A percentile compares a stretch with the other conserved stretches of the same genome.
Conservation (phyloP, 2,329 filamentous ascomycete genomes). For the Aureobasidium sp. region DNA sequence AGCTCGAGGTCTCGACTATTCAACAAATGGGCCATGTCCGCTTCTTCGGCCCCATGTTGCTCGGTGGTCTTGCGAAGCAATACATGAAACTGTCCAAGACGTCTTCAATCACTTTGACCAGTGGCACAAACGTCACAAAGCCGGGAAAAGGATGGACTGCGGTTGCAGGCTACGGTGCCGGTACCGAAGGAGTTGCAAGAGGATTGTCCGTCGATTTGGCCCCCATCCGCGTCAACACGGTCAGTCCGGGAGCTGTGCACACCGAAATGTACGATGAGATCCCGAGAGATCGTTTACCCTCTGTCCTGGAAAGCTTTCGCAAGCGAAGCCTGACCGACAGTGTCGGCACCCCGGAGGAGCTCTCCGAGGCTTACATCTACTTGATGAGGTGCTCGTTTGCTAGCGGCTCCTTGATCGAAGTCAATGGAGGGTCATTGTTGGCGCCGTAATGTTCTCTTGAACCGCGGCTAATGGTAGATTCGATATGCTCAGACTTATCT, state of each 20-base stretch:
- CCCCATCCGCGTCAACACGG: constrained; percentile 55
- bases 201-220: constrained; percentile 53
- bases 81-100: constrained; percentile 34
- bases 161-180: constrained; percentile 40
- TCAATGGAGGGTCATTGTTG: constrained; percentile 17
- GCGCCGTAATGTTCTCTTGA: neutral
- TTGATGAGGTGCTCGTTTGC: constrained; percentile 9
- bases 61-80: constrained; percentile 39
- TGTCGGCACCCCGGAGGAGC: constrained; percentile 2
- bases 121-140: constrained; percentile 41
- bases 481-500: no score
- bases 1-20: constrained; percentile 16
- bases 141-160: constrained; percentile 44
- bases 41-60: constrained; percentile 40
- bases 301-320: neutral
- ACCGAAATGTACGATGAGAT: no score
- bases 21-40: constrained; percentile 36
- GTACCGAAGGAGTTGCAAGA: constrained; percentile 43
- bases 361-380: constrained; percentile 8
- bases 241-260: no score
- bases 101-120: constrained; percentile 48
- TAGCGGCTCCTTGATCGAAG: constrained; percentile 6
- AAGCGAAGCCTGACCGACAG: neutral
- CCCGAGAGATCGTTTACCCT: no score
- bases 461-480: no score